Percentiles rank a stretch among this genome's conserved stretches.
phyloP scores from a whole-genome alignment of 2,329 filamentous ascomycete species.

The Endocalyx cinctus region DNA sequence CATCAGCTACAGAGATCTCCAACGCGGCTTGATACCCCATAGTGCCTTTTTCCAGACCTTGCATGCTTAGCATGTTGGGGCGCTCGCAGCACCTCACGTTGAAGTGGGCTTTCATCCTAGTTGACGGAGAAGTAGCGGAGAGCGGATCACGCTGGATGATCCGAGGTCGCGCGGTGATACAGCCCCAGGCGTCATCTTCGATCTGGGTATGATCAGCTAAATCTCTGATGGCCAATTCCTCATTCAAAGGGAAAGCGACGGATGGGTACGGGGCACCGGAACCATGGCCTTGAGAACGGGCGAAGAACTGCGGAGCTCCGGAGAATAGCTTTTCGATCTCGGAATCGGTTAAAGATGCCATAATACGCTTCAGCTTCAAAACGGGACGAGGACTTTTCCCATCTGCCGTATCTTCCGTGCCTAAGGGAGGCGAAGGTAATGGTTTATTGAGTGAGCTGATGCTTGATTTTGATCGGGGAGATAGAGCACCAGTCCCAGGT shows the following conservation, averaged over 20 bases:
- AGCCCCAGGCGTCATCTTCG: slow-evolving; percentile 59
- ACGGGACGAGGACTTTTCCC: slow-evolving; percentile 37
- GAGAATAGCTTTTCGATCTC: slow-evolving; percentile 69
- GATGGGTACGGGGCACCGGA: slow-evolving; percentile 57
- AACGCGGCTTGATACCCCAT: slow-evolving; percentile 66
- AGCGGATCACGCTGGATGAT: slow-evolving; percentile 47
- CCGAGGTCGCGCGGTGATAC: slow-evolving; percentile 59
- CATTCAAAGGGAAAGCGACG: slow-evolving; percentile 65
- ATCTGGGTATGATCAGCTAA: slow-evolving; percentile 61
- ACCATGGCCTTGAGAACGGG: slow-evolving; percentile 54
- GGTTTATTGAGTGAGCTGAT: slow-evolving; percentile 53
- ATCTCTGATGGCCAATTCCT: slow-evolving; percentile 56
- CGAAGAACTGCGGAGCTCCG: slow-evolving; percentile 69
- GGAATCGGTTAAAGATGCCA: slow-evolving; percentile 52
- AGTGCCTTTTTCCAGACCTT: slow-evolving; percentile 66
- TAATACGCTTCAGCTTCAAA: slow-evolving; percentile 52
- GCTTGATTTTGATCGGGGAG: slow-evolving; percentile 27
- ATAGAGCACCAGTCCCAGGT: slow-evolving; percentile 17
- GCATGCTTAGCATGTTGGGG: slow-evolving; percentile 69
- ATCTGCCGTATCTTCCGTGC: slow-evolving; percentile 34
- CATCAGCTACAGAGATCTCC: slow-evolving; percentile 61
- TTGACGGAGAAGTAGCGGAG: slow-evolving; percentile 36
- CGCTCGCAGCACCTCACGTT: slow-evolving; percentile 56
- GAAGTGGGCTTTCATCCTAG: slow-evolving; percentile 50
- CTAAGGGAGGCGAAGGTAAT: slow-evolving; percentile 45